Conservation (phyloP, 352 stramenopile species). For the Discostella stelligera region DNA sequence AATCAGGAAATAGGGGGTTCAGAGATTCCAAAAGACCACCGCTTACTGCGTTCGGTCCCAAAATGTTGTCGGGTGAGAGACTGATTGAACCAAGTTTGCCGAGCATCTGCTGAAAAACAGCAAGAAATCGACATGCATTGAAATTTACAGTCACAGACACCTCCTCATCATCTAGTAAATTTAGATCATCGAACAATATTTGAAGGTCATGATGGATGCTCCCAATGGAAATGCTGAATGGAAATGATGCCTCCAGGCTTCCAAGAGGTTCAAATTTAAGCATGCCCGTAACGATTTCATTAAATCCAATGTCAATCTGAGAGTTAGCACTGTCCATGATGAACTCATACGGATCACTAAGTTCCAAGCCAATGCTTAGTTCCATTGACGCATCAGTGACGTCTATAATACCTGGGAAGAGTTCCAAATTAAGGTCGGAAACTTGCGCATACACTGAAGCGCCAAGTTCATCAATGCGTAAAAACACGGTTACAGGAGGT, state of each 20-base stretch:
- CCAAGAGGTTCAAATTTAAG: slow-evolving; percentile 33
- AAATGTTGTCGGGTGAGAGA: slow-evolving; percentile 26
- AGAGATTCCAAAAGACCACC: slow-evolving; percentile 10
- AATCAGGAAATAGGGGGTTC: slow-evolving; percentile 28
- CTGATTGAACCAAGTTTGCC: slow-evolving; percentile 28
- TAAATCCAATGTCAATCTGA: slow-evolving; percentile 2
- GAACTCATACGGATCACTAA: slow-evolving; percentile 23
- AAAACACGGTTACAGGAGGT: slow-evolving; percentile 12
- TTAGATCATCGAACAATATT: slow-evolving; percentile 25
- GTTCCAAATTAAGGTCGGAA: slow-evolving; percentile 11
- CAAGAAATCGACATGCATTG: slow-evolving; percentile 20
- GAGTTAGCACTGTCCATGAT: background rate
- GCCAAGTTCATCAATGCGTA: slow-evolving; percentile 25
- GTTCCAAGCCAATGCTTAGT: slow-evolving; percentile 14
- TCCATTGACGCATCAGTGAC: slow-evolving; percentile 20
- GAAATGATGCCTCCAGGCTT: slow-evolving; percentile 15
- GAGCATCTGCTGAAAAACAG: slow-evolving; percentile 22
- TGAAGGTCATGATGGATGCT: slow-evolving; percentile 5
- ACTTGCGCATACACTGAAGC: slow-evolving; percentile 13
- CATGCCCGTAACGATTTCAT: slow-evolving; percentile 5
- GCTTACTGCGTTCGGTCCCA: slow-evolving; percentile 5
- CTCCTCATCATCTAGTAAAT: slow-evolving; percentile 28
- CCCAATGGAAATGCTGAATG: slow-evolving; percentile 20
- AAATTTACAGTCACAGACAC: slow-evolving; percentile 35
- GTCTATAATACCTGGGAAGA: slow-evolving; percentile 19